These are phyloP conservation scores for Meyerozyma elateridarum DNA, from an alignment of 1,139 yeast species.

Conservation along the genomic window DNA sequence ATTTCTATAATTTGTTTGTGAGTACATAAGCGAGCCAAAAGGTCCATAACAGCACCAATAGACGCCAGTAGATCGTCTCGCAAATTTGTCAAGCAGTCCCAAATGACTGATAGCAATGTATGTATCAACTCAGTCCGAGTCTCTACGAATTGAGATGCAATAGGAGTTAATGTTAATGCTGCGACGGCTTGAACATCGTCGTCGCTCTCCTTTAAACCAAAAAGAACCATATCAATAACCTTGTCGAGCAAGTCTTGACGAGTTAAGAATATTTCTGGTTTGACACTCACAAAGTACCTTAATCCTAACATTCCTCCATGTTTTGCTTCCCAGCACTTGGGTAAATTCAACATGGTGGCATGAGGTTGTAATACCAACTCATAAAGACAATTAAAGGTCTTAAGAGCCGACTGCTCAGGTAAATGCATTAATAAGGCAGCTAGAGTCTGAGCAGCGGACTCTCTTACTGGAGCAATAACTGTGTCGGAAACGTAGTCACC, in stretches of 20 bases:
- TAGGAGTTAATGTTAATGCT: constrained; percentile 88
- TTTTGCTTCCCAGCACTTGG: constrained; percentile 87
- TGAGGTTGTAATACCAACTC: constrained; percentile 68
- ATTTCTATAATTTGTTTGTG: constrained; percentile 72
- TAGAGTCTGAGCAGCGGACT: constrained; percentile 90
- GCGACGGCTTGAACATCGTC: constrained; percentile 98
- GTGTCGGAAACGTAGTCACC: constrained; percentile 98
- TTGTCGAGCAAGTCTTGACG: constrained; percentile 59
- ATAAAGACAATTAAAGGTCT: constrained; percentile 63
- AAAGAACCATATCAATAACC: constrained; percentile 80
- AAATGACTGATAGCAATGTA: constrained; percentile 66
- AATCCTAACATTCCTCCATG: constrained; percentile 98
- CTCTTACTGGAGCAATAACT: constrained; percentile 97
- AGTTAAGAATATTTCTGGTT: constrained; percentile 68
- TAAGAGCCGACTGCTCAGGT: constrained; percentile 45
- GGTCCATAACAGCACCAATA: constrained; percentile 94
- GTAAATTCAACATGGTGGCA: constrained; percentile 16
- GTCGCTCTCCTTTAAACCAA: constrained; percentile 78
- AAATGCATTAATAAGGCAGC: constrained; percentile 84
- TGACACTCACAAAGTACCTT: constrained; percentile 84
- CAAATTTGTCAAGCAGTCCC: constrained; percentile 82
- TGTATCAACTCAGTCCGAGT: constrained; percentile 59
- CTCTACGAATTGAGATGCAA: constrained; percentile 76
- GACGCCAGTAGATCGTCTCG: constrained; percentile 92
- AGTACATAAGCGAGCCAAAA: constrained; percentile 81